Conservation (phyloP, 73 alveolate genomes). For the Tetrahymena borealis region DNA sequence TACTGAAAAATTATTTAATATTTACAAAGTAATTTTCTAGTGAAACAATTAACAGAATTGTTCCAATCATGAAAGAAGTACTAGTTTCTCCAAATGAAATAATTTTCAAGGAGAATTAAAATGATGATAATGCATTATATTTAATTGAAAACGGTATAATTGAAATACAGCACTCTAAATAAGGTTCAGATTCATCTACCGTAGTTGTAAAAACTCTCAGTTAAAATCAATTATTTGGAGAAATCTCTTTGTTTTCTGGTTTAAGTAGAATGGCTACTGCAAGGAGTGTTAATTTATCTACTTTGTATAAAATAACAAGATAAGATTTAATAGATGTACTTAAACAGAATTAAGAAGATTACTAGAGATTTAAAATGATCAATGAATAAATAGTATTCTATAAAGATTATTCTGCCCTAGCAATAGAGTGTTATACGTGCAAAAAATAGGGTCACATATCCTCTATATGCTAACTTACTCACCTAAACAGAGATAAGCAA, state of each 20-base stretch:
- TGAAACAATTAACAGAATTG: neutral
- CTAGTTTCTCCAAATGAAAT: neutral
- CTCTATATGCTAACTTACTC: neutral
- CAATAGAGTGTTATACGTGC: neutral
- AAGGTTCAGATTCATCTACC: neutral
- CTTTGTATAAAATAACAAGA: conserved; percentile 15
- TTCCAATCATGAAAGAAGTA: neutral
- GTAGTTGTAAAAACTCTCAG: neutral
- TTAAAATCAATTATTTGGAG: conserved; percentile 13
- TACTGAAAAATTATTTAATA: neutral
- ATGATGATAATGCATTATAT: neutral
- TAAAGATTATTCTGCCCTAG: neutral
- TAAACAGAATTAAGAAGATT: conserved; percentile 10
- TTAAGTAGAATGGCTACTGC: conserved; percentile 13
- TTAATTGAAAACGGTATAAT: neutral
- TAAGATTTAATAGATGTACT: neutral
- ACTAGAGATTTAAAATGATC: conserved; percentile 4
- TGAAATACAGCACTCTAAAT: neutral
- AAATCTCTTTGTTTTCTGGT: conserved; percentile 21
- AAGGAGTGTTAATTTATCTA: conserved; percentile 20
- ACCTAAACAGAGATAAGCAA: neutral
- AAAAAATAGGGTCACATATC: neutral
- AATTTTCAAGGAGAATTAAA: neutral
- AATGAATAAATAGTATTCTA: neutral
- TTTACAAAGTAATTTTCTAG: neutral